A percentile compares a stretch with the other conserved stretches of the same genome.
These are phyloP conservation scores for Houttuynia cordata DNA, from an alignment of 164 flowering plant species.

Conservation along the genomic window DNA sequence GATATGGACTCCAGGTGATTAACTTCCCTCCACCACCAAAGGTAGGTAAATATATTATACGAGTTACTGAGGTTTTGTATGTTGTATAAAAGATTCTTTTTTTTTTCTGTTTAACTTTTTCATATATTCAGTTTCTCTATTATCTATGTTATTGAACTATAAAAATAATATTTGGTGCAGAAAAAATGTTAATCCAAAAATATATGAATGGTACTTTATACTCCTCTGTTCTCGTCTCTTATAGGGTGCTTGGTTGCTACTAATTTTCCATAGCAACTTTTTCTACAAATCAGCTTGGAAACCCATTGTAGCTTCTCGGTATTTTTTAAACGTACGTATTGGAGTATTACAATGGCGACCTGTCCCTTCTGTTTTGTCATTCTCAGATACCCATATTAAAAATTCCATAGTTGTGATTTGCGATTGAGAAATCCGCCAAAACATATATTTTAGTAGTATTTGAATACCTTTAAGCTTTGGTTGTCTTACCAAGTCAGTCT, in stretches of 20 bases:
- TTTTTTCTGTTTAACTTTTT: too few relatives aligned
- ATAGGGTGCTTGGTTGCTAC: too few relatives aligned
- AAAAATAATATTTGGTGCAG: too few relatives aligned
- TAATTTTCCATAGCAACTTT: too few relatives aligned
- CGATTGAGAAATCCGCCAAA: background rate
- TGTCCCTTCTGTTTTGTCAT: background rate
- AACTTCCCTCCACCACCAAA: background rate
- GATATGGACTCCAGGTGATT: conserved; percentile 1
- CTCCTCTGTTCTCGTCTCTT: too few relatives aligned
- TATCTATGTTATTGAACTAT: too few relatives aligned
- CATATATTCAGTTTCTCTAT: too few relatives aligned
- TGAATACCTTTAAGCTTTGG: conserved; percentile 17
- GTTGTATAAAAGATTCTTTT: too few relatives aligned
- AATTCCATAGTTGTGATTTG: background rate
- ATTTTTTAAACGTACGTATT: background rate
- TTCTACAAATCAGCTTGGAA: background rate
- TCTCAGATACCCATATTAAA: too few relatives aligned
- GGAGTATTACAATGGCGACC: background rate
- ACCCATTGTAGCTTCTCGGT: background rate
- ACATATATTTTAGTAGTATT: conserved; percentile 1
- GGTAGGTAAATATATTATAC: background rate
- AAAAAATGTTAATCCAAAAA: too few relatives aligned
- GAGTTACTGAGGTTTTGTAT: background rate
- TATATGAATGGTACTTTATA: too few relatives aligned
- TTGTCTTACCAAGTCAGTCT: conserved; percentile 24